These are phyloP conservation scores for Adiantum capillusveneris DNA, from an alignment of 75 land plant genomes.

Conservation along the genomic window DNA sequence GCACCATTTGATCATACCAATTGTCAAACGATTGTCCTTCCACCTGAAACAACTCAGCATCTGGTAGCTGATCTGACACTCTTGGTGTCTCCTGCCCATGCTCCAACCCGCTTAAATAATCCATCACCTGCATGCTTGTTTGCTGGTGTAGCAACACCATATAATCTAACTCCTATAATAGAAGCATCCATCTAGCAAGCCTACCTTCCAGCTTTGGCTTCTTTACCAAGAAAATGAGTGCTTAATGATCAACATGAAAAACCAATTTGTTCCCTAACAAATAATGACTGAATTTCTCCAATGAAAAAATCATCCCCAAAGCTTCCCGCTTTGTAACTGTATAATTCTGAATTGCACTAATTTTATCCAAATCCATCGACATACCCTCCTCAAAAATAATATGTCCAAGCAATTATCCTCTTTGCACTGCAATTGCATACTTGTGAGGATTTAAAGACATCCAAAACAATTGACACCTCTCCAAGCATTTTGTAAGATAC, in stretches of 20 bases:
- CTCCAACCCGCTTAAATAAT: background rate
- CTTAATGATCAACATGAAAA: background rate
- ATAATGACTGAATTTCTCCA: background rate
- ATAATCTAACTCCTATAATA: too few species aligned
- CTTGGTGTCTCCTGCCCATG: background rate
- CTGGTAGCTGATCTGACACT: background rate
- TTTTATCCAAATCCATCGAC: too few species aligned
- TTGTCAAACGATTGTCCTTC: too few species aligned
- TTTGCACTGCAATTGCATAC: too few species aligned
- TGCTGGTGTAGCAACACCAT: background rate
- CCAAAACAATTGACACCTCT: background rate
- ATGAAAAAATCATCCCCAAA: too few species aligned
- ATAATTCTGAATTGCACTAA: too few species aligned
- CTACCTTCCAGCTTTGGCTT: background rate
- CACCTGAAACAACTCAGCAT: too few species aligned
- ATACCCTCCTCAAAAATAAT: background rate
- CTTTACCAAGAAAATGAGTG: constrained; percentile 1
- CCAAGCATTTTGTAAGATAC: background rate
- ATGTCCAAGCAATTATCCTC: background rate
- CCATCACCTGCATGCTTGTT: background rate
- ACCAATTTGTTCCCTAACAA: too few species aligned
- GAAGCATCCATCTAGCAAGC: background rate
- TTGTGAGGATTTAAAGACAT: too few species aligned
- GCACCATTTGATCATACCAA: too few species aligned
- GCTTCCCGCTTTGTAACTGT: too few species aligned